A percentile compares a stretch with the other conserved stretches of the same genome.
These are phyloP conservation scores for Protea cynaroides DNA, from an alignment of 164 flowering plant species.

Conservation along the genomic window DNA sequence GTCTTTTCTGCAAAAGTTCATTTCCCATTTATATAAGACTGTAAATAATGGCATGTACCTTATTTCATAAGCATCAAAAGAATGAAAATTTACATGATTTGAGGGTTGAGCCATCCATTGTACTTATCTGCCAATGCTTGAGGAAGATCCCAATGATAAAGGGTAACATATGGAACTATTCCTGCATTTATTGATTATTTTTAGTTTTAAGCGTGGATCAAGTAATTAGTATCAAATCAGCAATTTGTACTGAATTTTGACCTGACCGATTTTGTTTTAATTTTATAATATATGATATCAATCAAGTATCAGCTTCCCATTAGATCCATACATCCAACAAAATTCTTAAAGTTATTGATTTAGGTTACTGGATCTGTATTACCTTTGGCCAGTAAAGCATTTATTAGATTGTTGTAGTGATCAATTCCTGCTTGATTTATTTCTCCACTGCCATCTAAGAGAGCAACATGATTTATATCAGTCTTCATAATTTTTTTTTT, in stretches of 20 bases:
- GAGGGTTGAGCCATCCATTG: constrained; percentile 66
- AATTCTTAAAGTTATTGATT: background rate
- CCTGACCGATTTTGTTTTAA: too few species aligned
- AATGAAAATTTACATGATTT: constrained; percentile 46
- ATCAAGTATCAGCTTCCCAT: too few species aligned
- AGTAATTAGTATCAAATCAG: too few species aligned
- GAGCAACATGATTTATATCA: background rate
- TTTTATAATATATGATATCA: too few species aligned
- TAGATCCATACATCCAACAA: too few species aligned
- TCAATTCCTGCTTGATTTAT: constrained; percentile 86
- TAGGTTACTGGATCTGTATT: background rate
- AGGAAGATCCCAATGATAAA: constrained; percentile 96
- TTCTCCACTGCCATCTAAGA: constrained; percentile 72
- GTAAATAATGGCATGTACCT: too few species aligned
- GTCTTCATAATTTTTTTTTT: too few species aligned
- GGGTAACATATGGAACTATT: constrained; percentile 83
- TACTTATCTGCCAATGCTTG: constrained; percentile 73
- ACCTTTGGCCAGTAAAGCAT: constrained; percentile 82
- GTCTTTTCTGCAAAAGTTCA: constrained; percentile 50
- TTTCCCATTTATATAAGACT: background rate
- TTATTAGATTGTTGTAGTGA: constrained; percentile 74
- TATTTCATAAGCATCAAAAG: too few species aligned
- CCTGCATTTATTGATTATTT: constrained; percentile 35
- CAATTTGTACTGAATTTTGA: too few species aligned
- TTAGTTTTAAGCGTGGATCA: too few species aligned